These are phyloP conservation scores for Rhizomucor pusillus DNA, from an alignment of 371 early-diverging fungal species.

Conservation along the genomic window DNA sequence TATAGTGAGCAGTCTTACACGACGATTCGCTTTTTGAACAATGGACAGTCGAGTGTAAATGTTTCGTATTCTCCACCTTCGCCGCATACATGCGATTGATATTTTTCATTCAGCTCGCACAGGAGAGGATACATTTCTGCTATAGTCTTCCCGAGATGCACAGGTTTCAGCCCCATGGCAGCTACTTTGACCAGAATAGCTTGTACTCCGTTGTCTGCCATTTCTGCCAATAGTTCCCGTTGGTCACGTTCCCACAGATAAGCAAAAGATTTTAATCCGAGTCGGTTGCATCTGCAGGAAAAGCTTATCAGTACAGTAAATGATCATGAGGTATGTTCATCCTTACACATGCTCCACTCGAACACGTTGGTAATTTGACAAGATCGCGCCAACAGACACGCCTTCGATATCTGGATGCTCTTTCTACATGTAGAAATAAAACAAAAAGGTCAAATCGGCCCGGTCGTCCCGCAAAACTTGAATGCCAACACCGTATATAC, in stretches of 20 bases:
- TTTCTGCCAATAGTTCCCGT: slow-evolving; percentile 81
- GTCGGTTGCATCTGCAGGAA: slow-evolving; percentile 68
- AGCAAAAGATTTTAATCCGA: slow-evolving; percentile 82
- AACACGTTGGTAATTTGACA: slow-evolving; percentile 96
- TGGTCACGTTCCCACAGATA: slow-evolving; percentile 97
- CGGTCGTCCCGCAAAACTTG: too few relatives aligned
- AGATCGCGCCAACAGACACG: slow-evolving; percentile 97
- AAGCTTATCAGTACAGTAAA: neutral
- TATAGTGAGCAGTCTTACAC: too few relatives aligned
- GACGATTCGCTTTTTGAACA: slow-evolving; percentile 83
- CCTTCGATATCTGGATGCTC: slow-evolving; percentile 82
- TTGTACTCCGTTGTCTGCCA: slow-evolving; percentile 85
- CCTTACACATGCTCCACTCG: slow-evolving; percentile 94
- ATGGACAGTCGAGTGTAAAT: slow-evolving; percentile 94
- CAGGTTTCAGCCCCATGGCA: slow-evolving; percentile 73
- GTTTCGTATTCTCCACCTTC: slow-evolving; percentile 99
- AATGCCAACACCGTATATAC: slow-evolving; percentile 23
- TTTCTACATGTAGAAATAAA: slow-evolving; percentile 22
- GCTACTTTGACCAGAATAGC: slow-evolving; percentile 97
- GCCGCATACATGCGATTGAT: slow-evolving; percentile 93
- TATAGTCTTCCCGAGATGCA: slow-evolving; percentile 82
- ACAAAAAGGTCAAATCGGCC: too few relatives aligned
- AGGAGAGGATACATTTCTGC: slow-evolving; percentile 75
- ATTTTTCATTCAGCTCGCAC: slow-evolving; percentile 68
- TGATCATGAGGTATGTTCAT: neutral